Evolutionary conservation across 2,329 filamentous ascomycete species (phyloP), one percentile per base, ranked within the genome.

Genomic region (Orbilia ellipsospora): DNA sequence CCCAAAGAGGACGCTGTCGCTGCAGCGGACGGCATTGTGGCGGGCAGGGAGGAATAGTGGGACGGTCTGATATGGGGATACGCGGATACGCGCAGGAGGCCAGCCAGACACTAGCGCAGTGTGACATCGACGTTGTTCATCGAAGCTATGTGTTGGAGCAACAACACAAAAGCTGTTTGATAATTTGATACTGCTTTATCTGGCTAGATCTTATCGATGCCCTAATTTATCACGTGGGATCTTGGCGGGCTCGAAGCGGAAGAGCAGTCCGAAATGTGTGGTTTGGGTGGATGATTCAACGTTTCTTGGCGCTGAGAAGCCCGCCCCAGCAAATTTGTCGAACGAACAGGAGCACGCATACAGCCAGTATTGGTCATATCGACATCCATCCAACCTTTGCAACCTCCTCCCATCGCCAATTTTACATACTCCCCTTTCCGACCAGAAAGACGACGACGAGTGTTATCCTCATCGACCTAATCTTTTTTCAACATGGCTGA

Each of bases 301-400:
- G 63, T 59, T 67, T 67, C 70, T 74, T 74, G 70, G 70, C 70
- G 36, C 42, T 63, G 42, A 54, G 57, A 67, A 67, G 16, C 62
- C 70, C 16, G 63, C 70, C 70, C 70, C 55, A 74, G 70, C 70
- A 74, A 74, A 74, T 74, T 74, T 74, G 70, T 74, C 40, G 62
- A 74, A 52, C 56, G 31, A 62, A 26, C 45, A 63, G 61, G 40
- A 56, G 40, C 62, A 57, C 18, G 45, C 61, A 66, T 61, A 36
- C 31, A 36, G 31, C 31, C 51, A 66, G 57, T 63, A 70, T 56
- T 57, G 51, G 66, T 70, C 66, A 70, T 66, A 4, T 74, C 56
- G 63, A 73, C 69, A 61, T 66, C 31, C 31, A 36, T 36, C 31
- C 31, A 36, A 36, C 31, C 10, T 36, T 36, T 36, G 31, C 62